Conservation (phyloP, 305 asterid genomes). For the Fraxinus xanthoxyloides region DNA sequence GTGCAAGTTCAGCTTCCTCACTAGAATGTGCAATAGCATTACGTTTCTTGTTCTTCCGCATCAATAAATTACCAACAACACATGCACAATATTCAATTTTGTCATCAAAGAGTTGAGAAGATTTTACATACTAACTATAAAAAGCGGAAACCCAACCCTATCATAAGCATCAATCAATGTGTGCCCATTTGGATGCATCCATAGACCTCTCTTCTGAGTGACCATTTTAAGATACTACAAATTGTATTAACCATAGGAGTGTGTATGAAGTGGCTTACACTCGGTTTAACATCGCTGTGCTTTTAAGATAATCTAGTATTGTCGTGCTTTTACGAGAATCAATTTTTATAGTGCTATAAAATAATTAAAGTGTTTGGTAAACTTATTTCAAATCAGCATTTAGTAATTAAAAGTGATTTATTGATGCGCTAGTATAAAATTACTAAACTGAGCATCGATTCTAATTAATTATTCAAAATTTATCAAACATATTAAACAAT, state of each 20-base stretch:
- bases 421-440: neutral
- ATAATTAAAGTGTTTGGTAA: neutral
- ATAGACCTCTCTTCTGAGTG: no score
- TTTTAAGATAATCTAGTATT: no score
- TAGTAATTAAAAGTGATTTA: neutral
- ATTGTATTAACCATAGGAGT: neutral
- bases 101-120: neutral
- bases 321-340: neutral
- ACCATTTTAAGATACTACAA: no score
- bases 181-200: no score
- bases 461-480: no score
- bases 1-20: neutral
- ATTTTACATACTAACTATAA: neutral
- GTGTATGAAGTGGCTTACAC: neutral
- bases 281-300: no score
- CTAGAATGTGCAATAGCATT: neutral
- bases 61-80: neutral
- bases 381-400: neutral
- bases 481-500: neutral
- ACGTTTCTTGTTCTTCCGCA: neutral
- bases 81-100: neutral
- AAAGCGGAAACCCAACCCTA: no score
- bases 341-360: neutral
- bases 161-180: no score
- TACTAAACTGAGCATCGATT: neutral